Percentiles rank a stretch among this genome's conserved stretches.
Evolutionary conservation across 257 asterid genomes (phyloP).

Genomic region (Capsicum pubescens): DNA sequence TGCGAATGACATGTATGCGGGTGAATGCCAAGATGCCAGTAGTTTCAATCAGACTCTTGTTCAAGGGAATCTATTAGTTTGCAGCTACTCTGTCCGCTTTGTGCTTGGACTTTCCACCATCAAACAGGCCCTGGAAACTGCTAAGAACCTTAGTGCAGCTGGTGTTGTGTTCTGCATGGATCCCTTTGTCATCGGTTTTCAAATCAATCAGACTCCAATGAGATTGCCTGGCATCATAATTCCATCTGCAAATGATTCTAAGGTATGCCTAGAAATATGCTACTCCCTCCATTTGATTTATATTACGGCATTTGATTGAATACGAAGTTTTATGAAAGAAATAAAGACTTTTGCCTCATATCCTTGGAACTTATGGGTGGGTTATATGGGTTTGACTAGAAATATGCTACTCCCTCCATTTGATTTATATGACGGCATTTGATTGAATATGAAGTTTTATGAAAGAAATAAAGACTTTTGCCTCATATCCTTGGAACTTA

Average conservation of each 20-base stretch:
- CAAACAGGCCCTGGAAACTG: conserved; percentile 85
- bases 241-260: conserved; percentile 87
- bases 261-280: conserved; percentile 54
- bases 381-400: not conserved
- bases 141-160: conserved; percentile 76
- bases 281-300: conserved; percentile 21
- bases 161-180: conserved; percentile 97
- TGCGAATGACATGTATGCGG: conserved; percentile 69
- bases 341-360: not conserved
- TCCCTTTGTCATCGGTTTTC: conserved; percentile 90
- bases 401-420: conserved; percentile 29
- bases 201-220: conserved; percentile 90
- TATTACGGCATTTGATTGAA: not conserved
- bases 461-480: not conserved
- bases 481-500: not conserved
- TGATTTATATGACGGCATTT: not conserved
- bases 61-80: conserved; percentile 80
- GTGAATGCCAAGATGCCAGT: conserved; percentile 90
- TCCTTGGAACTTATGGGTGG: no score
- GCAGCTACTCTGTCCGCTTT: conserved; percentile 97
- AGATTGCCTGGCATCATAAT: conserved; percentile 83
- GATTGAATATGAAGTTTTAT: not conserved
- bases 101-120: conserved; percentile 96
- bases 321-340: not conserved
- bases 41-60: conserved; percentile 64